Evolutionary conservation across 371 early-diverging fungal genomes (phyloP).

Genomic region (Lichtheimia corymbifera): DNA sequence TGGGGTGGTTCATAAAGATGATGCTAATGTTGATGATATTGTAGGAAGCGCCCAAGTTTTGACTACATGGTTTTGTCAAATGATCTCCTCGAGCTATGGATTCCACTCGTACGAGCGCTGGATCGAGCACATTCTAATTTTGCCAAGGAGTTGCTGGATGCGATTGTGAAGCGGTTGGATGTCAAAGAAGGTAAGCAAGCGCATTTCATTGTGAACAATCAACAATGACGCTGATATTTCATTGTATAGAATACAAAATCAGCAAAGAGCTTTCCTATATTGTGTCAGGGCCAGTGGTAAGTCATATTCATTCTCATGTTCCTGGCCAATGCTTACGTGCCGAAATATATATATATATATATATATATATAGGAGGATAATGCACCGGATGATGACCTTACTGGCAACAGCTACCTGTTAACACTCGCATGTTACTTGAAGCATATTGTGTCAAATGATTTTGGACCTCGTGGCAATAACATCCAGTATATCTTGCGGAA

Average conservation of each 20-base stretch:
- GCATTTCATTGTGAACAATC: not conserved
- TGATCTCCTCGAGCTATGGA: slow-evolving; percentile 42
- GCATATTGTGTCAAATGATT: slow-evolving; percentile 27
- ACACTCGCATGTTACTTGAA: slow-evolving; percentile 49
- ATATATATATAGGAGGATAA: not conserved
- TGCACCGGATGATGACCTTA: slow-evolving; percentile 5
- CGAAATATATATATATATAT: not conserved
- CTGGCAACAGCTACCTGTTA: slow-evolving; percentile 36
- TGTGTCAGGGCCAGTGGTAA: not conserved
- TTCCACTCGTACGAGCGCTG: slow-evolving; percentile 36
- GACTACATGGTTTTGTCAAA: slow-evolving; percentile 35
- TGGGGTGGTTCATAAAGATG: too few relatives aligned
- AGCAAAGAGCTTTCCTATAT: not conserved
- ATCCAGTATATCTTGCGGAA: slow-evolving; percentile 20
- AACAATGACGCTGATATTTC: not conserved
- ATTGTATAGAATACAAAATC: not conserved
- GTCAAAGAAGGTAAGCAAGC: slow-evolving; percentile 30
- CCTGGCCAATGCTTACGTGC: not conserved
- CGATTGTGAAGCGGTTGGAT: slow-evolving; percentile 33
- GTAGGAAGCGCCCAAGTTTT: slow-evolving; percentile 37
- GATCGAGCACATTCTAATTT: slow-evolving; percentile 32
- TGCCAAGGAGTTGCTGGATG: slow-evolving; percentile 23
- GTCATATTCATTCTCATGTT: not conserved
- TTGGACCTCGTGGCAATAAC: not conserved
- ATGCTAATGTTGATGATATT: not conserved